Evolutionary conservation across 805 yeast species (phyloP).

Genomic region (Metschnikowia rubicola): DNA sequence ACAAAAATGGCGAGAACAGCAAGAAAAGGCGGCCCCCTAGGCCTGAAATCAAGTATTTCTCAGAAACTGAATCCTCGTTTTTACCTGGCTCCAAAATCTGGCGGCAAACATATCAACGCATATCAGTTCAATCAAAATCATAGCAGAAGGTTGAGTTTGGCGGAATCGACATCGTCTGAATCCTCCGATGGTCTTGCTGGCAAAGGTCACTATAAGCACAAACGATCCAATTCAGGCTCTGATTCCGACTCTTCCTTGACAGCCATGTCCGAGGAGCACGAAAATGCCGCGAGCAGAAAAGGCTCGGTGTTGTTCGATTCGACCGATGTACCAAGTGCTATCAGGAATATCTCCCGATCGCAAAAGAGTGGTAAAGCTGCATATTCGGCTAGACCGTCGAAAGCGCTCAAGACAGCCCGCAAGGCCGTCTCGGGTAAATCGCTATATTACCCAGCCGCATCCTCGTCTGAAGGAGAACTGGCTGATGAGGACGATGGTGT

Average conservation of each 20-base stretch:
- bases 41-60: slow-evolving; percentile 8
- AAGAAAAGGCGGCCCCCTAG: slow-evolving; percentile 19
- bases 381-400: slow-evolving; percentile 6
- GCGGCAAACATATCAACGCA: slow-evolving; percentile 34
- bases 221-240: slow-evolving; percentile 8
- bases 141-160: slow-evolving; percentile 34
- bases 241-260: slow-evolving; percentile 41
- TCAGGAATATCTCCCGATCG: background rate
- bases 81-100: slow-evolving; percentile 15
- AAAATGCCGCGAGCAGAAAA: slow-evolving; percentile 12
- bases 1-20: slow-evolving; percentile 32
- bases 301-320: slow-evolving; percentile 14
- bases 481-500: slow-evolving; percentile 1
- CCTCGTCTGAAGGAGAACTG: slow-evolving; percentile 2
- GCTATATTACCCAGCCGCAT: slow-evolving; percentile 1
- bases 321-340: background rate
- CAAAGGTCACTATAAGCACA: slow-evolving; percentile 5
- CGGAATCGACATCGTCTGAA: slow-evolving; percentile 29
- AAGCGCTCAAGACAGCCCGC: slow-evolving; percentile 10
- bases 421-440: slow-evolving; percentile 13
- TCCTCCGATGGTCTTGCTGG: slow-evolving; percentile 22
- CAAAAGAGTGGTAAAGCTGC: background rate
- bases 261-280: slow-evolving; percentile 30
- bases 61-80: slow-evolving; percentile 14
- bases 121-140: slow-evolving; percentile 17